Conservation (phyloP, 2,329 filamentous ascomycete species). For the Metarhizium humberi region DNA sequence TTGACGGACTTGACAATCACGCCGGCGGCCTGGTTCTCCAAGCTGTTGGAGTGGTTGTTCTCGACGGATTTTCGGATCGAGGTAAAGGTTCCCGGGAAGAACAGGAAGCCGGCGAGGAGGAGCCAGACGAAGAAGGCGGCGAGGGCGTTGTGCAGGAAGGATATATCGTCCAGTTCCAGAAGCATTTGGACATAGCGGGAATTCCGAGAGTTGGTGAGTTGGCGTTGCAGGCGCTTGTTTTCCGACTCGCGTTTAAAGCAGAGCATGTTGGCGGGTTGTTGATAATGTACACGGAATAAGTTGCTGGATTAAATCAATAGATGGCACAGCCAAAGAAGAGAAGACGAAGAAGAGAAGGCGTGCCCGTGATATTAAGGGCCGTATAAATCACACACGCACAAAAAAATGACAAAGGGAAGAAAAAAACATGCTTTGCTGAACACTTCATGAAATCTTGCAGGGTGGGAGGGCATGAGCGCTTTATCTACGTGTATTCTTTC, state of each 20-base stretch:
- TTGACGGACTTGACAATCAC: constrained; percentile 16
- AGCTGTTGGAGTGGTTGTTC: constrained; percentile 8
- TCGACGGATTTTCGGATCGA: constrained; percentile 21
- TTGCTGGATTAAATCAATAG: background rate
- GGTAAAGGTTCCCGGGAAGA: constrained; percentile 43
- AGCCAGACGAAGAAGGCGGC: constrained; percentile 32
- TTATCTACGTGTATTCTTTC: background rate
- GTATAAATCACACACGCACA: too few relatives aligned
- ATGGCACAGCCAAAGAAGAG: background rate
- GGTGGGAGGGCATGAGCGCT: too few relatives aligned
- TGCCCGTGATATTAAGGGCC: background rate
- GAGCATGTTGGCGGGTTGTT: background rate
- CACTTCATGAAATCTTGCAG: background rate
- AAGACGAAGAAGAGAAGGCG: too few relatives aligned
- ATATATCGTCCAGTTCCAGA: constrained; percentile 34
- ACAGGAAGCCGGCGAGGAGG: constrained; percentile 41
- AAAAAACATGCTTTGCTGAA: background rate
- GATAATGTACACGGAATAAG: background rate
- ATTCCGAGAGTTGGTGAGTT: constrained; percentile 6
- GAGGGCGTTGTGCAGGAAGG: constrained; percentile 36
- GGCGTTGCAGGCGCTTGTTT: constrained; percentile 1
- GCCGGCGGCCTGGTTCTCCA: constrained; percentile 11
- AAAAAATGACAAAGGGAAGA: constrained; percentile 3
- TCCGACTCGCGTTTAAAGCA: constrained; percentile 4
- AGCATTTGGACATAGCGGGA: constrained; percentile 37